A percentile compares a stretch with the other conserved stretches of the same genome.
Evolutionary conservation across 2,329 filamentous ascomycete genomes (phyloP).

Genomic region (Elsinoe australis): DNA sequence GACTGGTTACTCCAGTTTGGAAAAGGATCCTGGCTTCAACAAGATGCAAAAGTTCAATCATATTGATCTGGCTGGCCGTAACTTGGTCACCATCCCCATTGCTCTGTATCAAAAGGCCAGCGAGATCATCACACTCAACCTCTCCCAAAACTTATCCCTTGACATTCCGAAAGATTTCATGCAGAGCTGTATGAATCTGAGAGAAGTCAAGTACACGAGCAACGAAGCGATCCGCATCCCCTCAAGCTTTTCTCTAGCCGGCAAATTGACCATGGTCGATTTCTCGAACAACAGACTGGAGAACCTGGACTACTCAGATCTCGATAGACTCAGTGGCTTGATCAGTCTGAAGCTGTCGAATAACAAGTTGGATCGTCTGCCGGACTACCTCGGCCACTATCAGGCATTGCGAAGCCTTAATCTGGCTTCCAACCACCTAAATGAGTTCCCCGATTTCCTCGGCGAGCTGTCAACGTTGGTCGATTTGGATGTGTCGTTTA

Average conservation of each 20-base stretch:
- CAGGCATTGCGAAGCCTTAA: constrained; percentile 74
- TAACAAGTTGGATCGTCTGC: constrained; percentile 74
- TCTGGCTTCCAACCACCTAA: constrained; percentile 86
- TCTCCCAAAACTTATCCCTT: constrained; percentile 84
- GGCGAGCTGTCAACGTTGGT: constrained; percentile 75
- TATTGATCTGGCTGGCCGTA: constrained; percentile 82
- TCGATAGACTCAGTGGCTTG: constrained; percentile 66
- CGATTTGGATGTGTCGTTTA: constrained; percentile 95
- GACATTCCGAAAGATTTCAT: constrained; percentile 96
- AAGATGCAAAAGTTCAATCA: constrained; percentile 88
- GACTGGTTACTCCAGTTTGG: constrained; percentile 64
- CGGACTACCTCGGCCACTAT: constrained; percentile 75
- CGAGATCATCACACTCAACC: constrained; percentile 90
- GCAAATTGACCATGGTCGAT: constrained; percentile 77
- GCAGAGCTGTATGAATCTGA: constrained; percentile 79
- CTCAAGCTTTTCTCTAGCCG: constrained; percentile 72
- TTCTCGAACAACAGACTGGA: constrained; percentile 92
- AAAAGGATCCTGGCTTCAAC: constrained; percentile 69
- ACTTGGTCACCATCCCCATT: constrained; percentile 91
- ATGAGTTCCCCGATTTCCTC: constrained; percentile 75
- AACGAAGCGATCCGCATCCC: constrained; percentile 87
- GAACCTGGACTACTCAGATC: constrained; percentile 73
- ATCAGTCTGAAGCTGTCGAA: constrained; percentile 90
- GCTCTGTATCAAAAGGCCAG: constrained; percentile 81
- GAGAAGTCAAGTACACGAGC: constrained; percentile 92